Evolutionary conservation across 495 filamentous ascomycete genomes (phyloP).

Genomic region (Daldinia bambusicola): DNA sequence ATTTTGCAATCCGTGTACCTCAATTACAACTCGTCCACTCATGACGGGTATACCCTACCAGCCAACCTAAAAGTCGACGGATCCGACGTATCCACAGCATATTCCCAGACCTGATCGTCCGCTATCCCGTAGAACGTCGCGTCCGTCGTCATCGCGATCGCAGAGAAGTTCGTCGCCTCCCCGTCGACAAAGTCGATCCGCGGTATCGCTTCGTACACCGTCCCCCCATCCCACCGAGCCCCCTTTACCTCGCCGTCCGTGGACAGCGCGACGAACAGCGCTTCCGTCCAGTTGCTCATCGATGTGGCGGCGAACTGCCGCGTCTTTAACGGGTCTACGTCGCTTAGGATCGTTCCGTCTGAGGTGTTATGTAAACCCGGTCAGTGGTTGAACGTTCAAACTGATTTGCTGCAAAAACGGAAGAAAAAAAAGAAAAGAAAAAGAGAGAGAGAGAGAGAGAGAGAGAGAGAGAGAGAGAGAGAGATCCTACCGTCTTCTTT

Average conservation of each 20-base stretch:
- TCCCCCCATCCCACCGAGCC: constrained; percentile 24
- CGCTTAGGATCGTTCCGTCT: constrained; percentile 37
- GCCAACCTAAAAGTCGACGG: constrained; percentile 33
- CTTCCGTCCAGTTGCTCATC: constrained; percentile 35
- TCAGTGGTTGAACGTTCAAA: too few species aligned
- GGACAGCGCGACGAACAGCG: constrained; percentile 22
- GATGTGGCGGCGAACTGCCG: constrained; percentile 34
- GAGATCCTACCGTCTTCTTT: constrained; percentile 32
- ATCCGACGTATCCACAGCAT: constrained; percentile 31
- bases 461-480: too few species aligned
- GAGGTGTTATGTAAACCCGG: too few species aligned
- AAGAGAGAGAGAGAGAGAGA: too few species aligned
- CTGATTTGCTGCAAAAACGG: too few species aligned
- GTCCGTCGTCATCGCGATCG: constrained; percentile 40
- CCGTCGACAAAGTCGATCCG: constrained; percentile 30
- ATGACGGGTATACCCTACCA: constrained; percentile 34
- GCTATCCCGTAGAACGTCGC: constrained; percentile 41
- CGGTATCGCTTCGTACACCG: constrained; percentile 14
- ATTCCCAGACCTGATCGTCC: constrained; percentile 41
- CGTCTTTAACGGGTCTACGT: constrained; percentile 25
- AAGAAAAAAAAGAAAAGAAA: too few species aligned
- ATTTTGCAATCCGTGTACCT: not conserved
- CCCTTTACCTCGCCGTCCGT: constrained; percentile 23
- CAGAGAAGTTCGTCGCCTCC: constrained; percentile 38
- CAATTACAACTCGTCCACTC: not conserved